Percentiles rank a stretch among this genome's conserved stretches.
phyloP scores from a whole-genome alignment of 139 green algal species.

The Eudorina sp. region DNA sequence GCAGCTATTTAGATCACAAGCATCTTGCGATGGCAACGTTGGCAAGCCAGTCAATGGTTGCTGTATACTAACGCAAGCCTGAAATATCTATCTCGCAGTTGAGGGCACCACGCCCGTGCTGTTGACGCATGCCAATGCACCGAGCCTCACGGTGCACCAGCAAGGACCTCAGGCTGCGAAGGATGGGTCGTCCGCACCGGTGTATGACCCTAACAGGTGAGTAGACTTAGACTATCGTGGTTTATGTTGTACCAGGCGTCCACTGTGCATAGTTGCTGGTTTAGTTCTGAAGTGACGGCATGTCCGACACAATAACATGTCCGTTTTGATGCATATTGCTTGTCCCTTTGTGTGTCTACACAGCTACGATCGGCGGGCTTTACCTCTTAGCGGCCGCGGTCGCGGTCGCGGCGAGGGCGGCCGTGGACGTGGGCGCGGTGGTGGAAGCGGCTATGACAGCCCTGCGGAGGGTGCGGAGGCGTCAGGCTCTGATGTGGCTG shows the following conservation, averaged over 20 bases:
- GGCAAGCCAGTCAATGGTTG: too few relatives aligned
- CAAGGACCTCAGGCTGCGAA: background rate
- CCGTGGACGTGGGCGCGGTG: background rate
- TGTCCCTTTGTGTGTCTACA: background rate
- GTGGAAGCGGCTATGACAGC: slow-evolving; percentile 35
- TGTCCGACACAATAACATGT: too few relatives aligned
- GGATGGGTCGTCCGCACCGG: background rate
- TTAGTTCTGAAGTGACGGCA: too few relatives aligned
- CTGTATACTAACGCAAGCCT: too few relatives aligned
- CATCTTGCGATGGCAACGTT: too few relatives aligned
- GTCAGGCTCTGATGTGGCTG: background rate
- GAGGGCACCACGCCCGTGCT: slow-evolving; percentile 50
- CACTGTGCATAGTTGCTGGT: too few relatives aligned
- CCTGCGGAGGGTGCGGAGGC: background rate
- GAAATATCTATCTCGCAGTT: background rate
- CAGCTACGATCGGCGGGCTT: slow-evolving; percentile 38
- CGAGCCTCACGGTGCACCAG: background rate
- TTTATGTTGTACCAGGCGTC: too few relatives aligned
- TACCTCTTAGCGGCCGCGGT: background rate
- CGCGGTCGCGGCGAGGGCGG: background rate
- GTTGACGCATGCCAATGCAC: slow-evolving; percentile 42
- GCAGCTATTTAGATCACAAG: too few relatives aligned
- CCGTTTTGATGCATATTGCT: too few relatives aligned
- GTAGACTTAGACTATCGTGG: too few relatives aligned
- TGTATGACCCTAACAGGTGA: slow-evolving; percentile 47